Evolutionary conservation across 1,284 basidiomycete genomes (phyloP).

Genomic region (Exobasidium cylindrosporum): DNA sequence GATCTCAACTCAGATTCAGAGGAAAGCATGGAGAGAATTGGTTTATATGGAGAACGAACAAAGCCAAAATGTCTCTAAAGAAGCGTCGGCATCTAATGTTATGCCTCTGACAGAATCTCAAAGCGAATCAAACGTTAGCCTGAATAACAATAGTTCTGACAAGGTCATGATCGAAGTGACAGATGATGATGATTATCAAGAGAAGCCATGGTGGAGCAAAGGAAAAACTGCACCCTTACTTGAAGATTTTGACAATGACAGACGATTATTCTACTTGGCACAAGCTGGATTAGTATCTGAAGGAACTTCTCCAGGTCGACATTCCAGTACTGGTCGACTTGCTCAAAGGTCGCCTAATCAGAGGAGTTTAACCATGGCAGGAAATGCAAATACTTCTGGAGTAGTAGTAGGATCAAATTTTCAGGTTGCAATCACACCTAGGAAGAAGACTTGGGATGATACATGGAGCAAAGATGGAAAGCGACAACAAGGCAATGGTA

Average conservation of each 20-base stretch:
- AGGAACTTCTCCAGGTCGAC: background rate
- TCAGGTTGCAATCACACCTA: background rate
- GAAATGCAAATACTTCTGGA: background rate
- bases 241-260: constrained; percentile 1
- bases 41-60: constrained; percentile 2
- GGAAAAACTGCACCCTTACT: constrained; percentile 5
- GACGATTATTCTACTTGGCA: constrained; percentile 8
- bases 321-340: background rate
- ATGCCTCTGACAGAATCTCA: background rate
- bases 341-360: background rate
- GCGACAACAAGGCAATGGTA: background rate
- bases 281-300: background rate
- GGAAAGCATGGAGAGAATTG: constrained; percentile 15
- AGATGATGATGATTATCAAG: background rate
- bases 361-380: background rate
- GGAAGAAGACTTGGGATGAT: background rate
- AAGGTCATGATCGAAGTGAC: background rate
- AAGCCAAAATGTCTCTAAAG: background rate
- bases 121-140: background rate
- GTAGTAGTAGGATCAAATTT: background rate
- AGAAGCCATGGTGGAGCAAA: background rate
- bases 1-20: constrained; percentile 23
- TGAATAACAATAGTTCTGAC: no score
- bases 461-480: background rate
- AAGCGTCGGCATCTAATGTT: background rate